Evolutionary conservation across 352 stramenopile species (phyloP).

Genomic region (Phytophthora litchii): DNA sequence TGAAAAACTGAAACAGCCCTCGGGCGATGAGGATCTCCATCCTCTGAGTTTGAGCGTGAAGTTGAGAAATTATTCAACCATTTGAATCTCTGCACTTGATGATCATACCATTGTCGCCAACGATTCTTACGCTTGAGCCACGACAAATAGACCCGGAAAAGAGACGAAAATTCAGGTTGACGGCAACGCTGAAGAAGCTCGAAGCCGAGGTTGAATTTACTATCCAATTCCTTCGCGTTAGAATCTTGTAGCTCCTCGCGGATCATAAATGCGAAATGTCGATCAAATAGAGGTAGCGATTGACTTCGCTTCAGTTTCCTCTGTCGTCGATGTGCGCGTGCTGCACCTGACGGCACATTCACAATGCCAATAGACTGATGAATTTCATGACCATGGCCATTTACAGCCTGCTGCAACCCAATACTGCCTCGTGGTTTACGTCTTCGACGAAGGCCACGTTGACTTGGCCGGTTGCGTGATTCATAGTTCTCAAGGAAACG

Average conservation of each 20-base stretch:
- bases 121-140: slow-evolving; percentile 38
- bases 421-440: slow-evolving; percentile 13
- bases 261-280: slow-evolving; percentile 64
- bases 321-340: slow-evolving; percentile 25
- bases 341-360: slow-evolving; percentile 10
- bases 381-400: slow-evolving; percentile 13
- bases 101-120: slow-evolving; percentile 15
- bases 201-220: slow-evolving; percentile 60
- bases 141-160: slow-evolving; percentile 55
- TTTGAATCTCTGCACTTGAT: slow-evolving; percentile 1
- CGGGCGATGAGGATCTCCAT: neutral
- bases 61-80: slow-evolving; percentile 21
- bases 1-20: slow-evolving; percentile 14
- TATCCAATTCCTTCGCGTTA: slow-evolving; percentile 62
- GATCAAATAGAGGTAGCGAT: slow-evolving; percentile 67
- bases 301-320: slow-evolving; percentile 65
- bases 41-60: neutral
- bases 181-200: slow-evolving; percentile 57
- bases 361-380: slow-evolving; percentile 23
- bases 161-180: slow-evolving; percentile 59
- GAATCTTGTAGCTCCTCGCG: slow-evolving; percentile 60
- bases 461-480: slow-evolving; percentile 28
- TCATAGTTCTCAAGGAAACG: slow-evolving; percentile 66
- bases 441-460: slow-evolving; percentile 10
- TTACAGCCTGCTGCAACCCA: neutral